phyloP scores from a whole-genome alignment of 2,329 filamentous ascomycete species.

The Paracoccidioides brasiliensis region DNA sequence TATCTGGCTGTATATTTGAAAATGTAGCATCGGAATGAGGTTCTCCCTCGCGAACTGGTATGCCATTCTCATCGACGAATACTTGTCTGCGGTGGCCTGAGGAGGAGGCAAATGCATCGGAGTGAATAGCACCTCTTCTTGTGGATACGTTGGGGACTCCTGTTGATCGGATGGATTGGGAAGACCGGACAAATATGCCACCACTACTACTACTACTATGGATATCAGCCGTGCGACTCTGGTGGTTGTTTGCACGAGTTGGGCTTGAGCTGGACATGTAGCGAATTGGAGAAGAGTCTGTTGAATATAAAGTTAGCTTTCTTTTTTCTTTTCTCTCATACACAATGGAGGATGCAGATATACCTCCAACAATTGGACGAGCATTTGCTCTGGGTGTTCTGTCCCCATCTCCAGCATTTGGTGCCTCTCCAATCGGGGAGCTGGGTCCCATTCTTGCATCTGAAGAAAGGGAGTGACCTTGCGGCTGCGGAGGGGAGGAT shows the following conservation, averaged over 20 bases:
- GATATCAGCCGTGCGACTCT: conserved; percentile 54
- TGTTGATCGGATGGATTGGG: conserved; percentile 39
- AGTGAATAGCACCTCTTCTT: conserved; percentile 76
- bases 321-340: neutral
- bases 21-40: conserved; percentile 49
- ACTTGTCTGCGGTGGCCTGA: conserved; percentile 43
- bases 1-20: conserved; percentile 62
- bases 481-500: conserved; percentile 39
- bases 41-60: conserved; percentile 40
- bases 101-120: conserved; percentile 50
- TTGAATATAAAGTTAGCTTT: neutral
- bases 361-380: conserved; percentile 26
- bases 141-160: conserved; percentile 43
- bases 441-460: conserved; percentile 32
- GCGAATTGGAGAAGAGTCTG: conserved; percentile 84
- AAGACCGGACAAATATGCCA: conserved; percentile 66
- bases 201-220: conserved; percentile 80
- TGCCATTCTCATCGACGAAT: conserved; percentile 52
- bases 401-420: conserved; percentile 27
- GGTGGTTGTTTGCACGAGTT: conserved; percentile 42
- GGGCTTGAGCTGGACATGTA: conserved; percentile 87
- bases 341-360: neutral
- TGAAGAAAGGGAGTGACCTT: conserved; percentile 22
- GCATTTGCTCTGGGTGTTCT: conserved; percentile 30
- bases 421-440: conserved; percentile 33